phyloP scores from a whole-genome alignment of 345 rosid species.

The Dimocarpus longan region DNA sequence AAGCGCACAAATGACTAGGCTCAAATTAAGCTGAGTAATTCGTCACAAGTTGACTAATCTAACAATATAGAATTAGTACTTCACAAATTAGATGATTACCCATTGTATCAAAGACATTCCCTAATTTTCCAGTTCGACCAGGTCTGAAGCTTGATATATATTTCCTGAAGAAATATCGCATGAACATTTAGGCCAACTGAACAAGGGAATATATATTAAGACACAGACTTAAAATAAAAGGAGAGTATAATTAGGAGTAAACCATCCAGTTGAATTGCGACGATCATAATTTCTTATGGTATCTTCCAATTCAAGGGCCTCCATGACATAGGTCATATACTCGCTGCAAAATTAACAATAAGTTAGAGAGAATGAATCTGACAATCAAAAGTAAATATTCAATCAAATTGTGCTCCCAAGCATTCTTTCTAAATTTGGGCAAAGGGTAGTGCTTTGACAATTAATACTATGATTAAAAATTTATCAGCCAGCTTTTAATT shows the following conservation, averaged over 20 bases:
- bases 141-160: constrained; percentile 89
- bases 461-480: background rate
- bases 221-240: constrained; percentile 7
- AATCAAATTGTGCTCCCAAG: background rate
- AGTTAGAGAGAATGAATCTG: constrained; percentile 15
- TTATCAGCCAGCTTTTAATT: background rate
- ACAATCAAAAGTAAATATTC: background rate
- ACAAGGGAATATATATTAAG: constrained; percentile 2
- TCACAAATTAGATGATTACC: constrained; percentile 50
- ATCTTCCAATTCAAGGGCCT: constrained; percentile 95
- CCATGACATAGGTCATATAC: constrained; percentile 75
- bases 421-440: background rate
- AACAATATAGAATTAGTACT: constrained; percentile 1
- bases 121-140: constrained; percentile 65
- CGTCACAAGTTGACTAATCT: constrained; percentile 12
- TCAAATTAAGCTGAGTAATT: background rate
- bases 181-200: constrained; percentile 18
- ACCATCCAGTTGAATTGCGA: constrained; percentile 91
- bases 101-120: constrained; percentile 60
- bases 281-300: constrained; percentile 86
- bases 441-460: background rate
- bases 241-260: constrained; percentile 31
- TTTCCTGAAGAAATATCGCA: constrained; percentile 57
- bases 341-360: constrained; percentile 52
- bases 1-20: background rate